Conservation (phyloP, 2,329 filamentous ascomycete genomes). For the Fusarium nurragi region DNA sequence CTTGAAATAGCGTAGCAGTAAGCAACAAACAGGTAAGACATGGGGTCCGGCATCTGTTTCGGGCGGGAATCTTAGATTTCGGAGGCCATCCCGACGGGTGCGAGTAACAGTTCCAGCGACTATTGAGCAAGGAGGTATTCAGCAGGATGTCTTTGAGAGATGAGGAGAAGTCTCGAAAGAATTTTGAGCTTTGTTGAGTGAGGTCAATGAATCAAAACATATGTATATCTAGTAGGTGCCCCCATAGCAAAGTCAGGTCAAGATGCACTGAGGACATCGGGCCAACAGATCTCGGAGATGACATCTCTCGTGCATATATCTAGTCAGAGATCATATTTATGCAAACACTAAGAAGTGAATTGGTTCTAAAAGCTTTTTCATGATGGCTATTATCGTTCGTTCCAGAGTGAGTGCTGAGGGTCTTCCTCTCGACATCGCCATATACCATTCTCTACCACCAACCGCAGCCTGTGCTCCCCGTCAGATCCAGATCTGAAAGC, state of each 20-base stretch:
- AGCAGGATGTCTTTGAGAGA: neutral
- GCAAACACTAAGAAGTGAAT: neutral
- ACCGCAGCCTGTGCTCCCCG: neutral
- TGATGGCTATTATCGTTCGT: too few species aligned
- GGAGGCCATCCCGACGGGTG: constrained; percentile 6
- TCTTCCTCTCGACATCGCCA: neutral
- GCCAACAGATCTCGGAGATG: neutral
- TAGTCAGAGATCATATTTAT: neutral
- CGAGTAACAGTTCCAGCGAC: constrained; percentile 8
- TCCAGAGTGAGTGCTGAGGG: neutral
- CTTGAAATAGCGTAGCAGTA: neutral
- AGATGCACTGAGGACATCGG: neutral
- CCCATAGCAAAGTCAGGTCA: neutral
- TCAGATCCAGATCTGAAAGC: neutral
- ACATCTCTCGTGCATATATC: neutral
- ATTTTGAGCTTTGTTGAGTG: fast-evolving
- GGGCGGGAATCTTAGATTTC: constrained; percentile 32
- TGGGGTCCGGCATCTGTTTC: constrained; percentile 21
- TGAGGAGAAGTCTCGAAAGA: fast-evolving
- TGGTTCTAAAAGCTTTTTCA: neutral
- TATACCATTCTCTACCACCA: neutral
- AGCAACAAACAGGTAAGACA: constrained; percentile 17
- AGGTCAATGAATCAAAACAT: neutral
- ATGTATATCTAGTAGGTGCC: neutral
- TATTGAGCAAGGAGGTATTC: neutral